Base-by-base conservation (phyloP, 352 stramenopile genomes). In the Phytophthora kernoviae region DNA sequence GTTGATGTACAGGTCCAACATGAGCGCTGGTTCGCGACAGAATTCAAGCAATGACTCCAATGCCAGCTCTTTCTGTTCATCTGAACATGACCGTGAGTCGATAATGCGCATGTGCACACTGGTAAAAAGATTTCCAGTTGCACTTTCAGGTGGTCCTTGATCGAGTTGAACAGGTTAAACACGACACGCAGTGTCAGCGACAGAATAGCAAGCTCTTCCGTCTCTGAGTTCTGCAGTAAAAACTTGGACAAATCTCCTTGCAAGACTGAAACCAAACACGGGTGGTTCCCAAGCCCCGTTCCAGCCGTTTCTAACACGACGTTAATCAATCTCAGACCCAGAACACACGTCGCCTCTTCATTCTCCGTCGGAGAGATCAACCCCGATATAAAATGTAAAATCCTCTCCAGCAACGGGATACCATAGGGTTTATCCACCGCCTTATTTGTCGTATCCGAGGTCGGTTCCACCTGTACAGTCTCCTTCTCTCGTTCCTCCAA, bases 111-210 rank as follows among this genome's bases (percentile, higher is more conserved):
- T 91, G 77, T 99, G 97, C 18, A 99, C 95, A 45, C 84, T 98
- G 15, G 94, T 98, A 61, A 99, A 95, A 65, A 99, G 0, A 99
- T 96, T 74, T 99, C 98, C 34, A 99, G 84, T 65, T 99, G 97
- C 17, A 99, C 93, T 54, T 99, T 99, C 6, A 99, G 67, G 58
- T 99, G 94, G 66, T 99, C 94, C 65, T 99, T 99, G 73, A 99
- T 99, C 46, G 91, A 98, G 66, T 99, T 98, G 77, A 99, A 99
- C 11, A 99, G 81, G 69, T 99, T 99, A 60, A 99, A 99, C 55
- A 99, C 97, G 10, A 99, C 97, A 30, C 98, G 87, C 33, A 99
- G 79, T 34, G 94, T 98, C 14, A 93, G 71, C 30, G 81, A 92
- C 11, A 92, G 57, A 57, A 99, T 96, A 20, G 77, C 75, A 14